Evolutionary conservation across 345 rosid genomes (phyloP), one percentile per base, ranked within the genome.

Genomic region (Syzygium jambos): DNA sequence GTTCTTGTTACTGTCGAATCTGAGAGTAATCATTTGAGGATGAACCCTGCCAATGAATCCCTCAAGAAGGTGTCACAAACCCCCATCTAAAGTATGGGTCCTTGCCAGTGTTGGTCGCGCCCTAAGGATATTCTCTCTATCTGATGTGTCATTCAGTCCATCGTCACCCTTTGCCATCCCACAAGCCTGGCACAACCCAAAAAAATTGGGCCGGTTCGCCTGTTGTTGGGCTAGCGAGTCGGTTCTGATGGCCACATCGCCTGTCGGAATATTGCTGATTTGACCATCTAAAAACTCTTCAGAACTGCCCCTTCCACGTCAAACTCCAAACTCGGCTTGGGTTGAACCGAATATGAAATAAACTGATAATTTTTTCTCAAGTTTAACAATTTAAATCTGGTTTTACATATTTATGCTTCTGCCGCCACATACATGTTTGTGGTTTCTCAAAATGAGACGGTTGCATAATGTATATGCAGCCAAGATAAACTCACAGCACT

Each of bases 221-320:
- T 34, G 38, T 57, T 6, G n/a, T 12, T 57, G 4, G 29, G 63
- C 63, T 57, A 25, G 5, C 5, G 29, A 57, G 29, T 6, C 9
- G 23, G 14, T 57, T 57, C 23, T 10, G 6, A 10, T 25, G 3
- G 13, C 63, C 63, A 5, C 29, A 25, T 57, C 1, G 7, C 63
- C 27, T 2, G 0, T 23, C 0, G 23, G 2, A 57, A 25, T 11
- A 25, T 9, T 2, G 3, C 15, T 0, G 29, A 57, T 56, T 57
- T 25, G 61, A 56, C 61, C 61, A 22, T 56, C 27, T 8, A 56
- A 56, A 22, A 1, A 22, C 61, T 56, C n/a, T 22, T 56, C 57
- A 21, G 1, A 54, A 21, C 9, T 3, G 17, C 5, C 23, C 25
- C 57, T 22, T 22, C 57, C 57, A 7, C 25, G 3, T 21, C 25